Evolutionary conservation across 306 rosid species (phyloP), one percentile per base, ranked within the genome.

Genomic region (Alnus glutinosa): DNA sequence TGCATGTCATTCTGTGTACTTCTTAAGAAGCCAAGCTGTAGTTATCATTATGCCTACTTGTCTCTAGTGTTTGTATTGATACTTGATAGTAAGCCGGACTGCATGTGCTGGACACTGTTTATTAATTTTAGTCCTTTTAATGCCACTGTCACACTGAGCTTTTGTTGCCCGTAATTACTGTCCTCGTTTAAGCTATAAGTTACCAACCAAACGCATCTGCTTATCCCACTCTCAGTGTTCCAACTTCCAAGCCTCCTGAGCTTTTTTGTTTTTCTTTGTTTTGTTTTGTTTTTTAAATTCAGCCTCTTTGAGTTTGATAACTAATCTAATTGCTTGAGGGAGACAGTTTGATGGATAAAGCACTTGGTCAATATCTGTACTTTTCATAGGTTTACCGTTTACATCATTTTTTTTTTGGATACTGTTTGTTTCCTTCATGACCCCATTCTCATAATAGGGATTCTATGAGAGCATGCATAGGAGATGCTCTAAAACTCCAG

Each of bases 1-100:
- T 71, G 42, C 55, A 73, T 61, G n/a, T 62, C 66, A 51, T 77
- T 30, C 0, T 77, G 59, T 81, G 36, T 75, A 72, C 34, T 42
- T 78, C 66, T 73, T 72, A 68, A 70, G 80, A 78, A 83, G 73
- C 42, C 23, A 67, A 52, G 54, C 70, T 18, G 75, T 63, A 42
- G 72, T 68, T 68, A 1, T 42, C 19, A 16, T 68, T 16, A 39
- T 39, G 72, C 30, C 8, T 15, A 9, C 52, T 42, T 67, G 28
- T 42, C 13, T 68, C 15, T 39, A 5, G 51, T 12, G 72, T 44
- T 59, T 68, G 72, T 68, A 39, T 68, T 42, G 32, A 18, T 19
- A 68, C 16, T 68, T 42, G 32, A 18, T 19, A 68, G 11, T 68
- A n/a, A 68, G 30, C 23, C 0, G 30, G 37, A 28, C 32, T 58